Evolutionary conservation across 75 land plant genomes (phyloP), one percentile per base, ranked within the genome.

Genomic region (Pseudotsuga menziesii): DNA sequence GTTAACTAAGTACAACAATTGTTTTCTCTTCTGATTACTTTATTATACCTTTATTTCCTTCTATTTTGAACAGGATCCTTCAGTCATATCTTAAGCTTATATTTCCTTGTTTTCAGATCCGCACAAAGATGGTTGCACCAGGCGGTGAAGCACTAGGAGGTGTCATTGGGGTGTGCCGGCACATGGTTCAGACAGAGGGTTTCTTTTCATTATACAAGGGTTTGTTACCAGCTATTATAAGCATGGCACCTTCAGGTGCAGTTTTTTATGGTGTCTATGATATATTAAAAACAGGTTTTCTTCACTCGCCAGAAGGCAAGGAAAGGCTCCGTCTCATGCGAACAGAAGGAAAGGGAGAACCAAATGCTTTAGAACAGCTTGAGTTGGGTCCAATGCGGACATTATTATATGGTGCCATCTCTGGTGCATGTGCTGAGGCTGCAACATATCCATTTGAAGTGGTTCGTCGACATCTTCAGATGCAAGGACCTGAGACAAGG

Each of bases 241-340:
- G 92, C 84, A 87, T 91, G 88, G 90, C 94, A 27, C 94, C 94
- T 23, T 86, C 94, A 23, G 91, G 90, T 70, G 98, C 98, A 55
- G 93, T 94, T 29, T 94, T 90, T 72, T 94, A 94, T 82, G 98
- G 98, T 27, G 93, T 94, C 2, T 94, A 94, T 83, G 95, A 92
- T 73, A 92, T 94, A 26, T 59, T 94, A 57, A 94, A 94, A 78
- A 75, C 93, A 54, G 60, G 87, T 39, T 92, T 86, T 77, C 88
- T 94, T 56, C 89, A 82, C 58, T 94, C 97, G 32, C 92, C 92
- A 22, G 91, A 89, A 85, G 97, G 97, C 17, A 84, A 73, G 79
- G 80, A 73, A 56, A 78, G 91, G 78, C 75, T 86, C 12, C 81
- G 83, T 87, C 27, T 73, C n/a, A 54, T 58, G 35, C 74, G 83